Conservation (phyloP, 2,329 filamentous ascomycete species). For the Amauroascus verrucosus region DNA sequence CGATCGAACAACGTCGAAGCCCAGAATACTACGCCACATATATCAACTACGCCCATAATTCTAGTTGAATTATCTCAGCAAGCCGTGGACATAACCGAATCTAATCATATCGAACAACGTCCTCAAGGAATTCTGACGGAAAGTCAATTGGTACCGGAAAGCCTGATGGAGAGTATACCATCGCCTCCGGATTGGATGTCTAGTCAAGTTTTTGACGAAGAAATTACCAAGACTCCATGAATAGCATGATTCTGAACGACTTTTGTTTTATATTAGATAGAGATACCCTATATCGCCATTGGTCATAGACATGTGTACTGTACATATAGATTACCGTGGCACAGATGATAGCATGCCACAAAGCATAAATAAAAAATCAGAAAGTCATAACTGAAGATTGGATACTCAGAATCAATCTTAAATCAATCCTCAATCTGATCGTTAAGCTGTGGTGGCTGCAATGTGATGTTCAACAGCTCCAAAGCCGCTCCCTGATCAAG, state of each 20-base stretch:
- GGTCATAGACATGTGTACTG: not conserved
- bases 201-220: constrained; percentile 31
- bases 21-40: constrained; percentile 17
- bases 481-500: too few species aligned
- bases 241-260: not conserved
- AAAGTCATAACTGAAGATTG: too few species aligned
- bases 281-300: too few species aligned
- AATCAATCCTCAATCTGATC: too few species aligned
- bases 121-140: constrained; percentile 23
- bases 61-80: constrained; percentile 36
- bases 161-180: constrained; percentile 37
- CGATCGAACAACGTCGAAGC: not conserved
- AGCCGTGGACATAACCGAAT: constrained; percentile 13
- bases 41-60: constrained; percentile 23
- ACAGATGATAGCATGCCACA: not conserved
- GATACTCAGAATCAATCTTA: too few species aligned
- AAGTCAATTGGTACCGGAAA: constrained; percentile 33
- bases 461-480: too few species aligned
- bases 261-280: not conserved
- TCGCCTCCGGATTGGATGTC: constrained; percentile 31
- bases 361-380: too few species aligned
- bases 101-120: not conserved
- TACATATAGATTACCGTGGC: not conserved
- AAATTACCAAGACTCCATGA: constrained; percentile 15
- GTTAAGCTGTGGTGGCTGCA: too few species aligned